A percentile compares a stretch with the other conserved stretches of the same genome.
Conservation (phyloP, 2,329 filamentous ascomycete genomes). For the Penicillium sp. region DNA sequence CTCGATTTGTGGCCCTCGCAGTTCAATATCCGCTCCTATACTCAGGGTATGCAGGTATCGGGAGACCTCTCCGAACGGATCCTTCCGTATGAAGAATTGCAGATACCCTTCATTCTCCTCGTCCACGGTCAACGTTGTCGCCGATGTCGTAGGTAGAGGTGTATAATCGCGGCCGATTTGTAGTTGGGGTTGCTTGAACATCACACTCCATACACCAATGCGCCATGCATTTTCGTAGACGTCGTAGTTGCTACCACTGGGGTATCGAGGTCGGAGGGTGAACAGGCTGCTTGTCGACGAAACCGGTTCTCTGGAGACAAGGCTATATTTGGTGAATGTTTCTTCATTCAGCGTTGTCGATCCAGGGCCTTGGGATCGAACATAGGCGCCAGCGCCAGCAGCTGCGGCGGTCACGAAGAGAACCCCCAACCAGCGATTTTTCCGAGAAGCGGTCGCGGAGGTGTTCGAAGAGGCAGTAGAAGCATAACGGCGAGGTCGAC, state of each 20-base stretch:
- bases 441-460: slow-evolving; percentile 9
- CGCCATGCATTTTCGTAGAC: slow-evolving; percentile 54
- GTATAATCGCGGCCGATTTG: slow-evolving; percentile 93
- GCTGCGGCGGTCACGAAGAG: slow-evolving; percentile 36
- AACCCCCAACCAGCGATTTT: slow-evolving; percentile 36
- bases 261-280: slow-evolving; percentile 40
- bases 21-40: slow-evolving; percentile 65
- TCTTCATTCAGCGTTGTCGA: slow-evolving; percentile 36
- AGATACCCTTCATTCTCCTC: slow-evolving; percentile 49
- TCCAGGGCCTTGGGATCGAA: slow-evolving; percentile 28
- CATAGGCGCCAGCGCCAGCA: slow-evolving; percentile 38
- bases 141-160: slow-evolving; percentile 59
- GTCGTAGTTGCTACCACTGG: slow-evolving; percentile 32
- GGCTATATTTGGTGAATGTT: slow-evolving; percentile 43
- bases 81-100: slow-evolving; percentile 74
- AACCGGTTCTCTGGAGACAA: slow-evolving; percentile 45
- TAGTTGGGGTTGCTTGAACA: slow-evolving; percentile 91
- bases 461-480: slow-evolving; percentile 19
- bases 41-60: slow-evolving; percentile 70
- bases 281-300: slow-evolving; percentile 51
- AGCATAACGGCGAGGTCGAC: slow-evolving; percentile 23
- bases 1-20: slow-evolving; percentile 77
- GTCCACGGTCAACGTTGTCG: slow-evolving; percentile 23
- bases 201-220: slow-evolving; percentile 78
- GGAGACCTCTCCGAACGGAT: slow-evolving; percentile 82